Evolutionary conservation across 2,329 filamentous ascomycete species (phyloP).

Genomic region (Fusarium sp.): DNA sequence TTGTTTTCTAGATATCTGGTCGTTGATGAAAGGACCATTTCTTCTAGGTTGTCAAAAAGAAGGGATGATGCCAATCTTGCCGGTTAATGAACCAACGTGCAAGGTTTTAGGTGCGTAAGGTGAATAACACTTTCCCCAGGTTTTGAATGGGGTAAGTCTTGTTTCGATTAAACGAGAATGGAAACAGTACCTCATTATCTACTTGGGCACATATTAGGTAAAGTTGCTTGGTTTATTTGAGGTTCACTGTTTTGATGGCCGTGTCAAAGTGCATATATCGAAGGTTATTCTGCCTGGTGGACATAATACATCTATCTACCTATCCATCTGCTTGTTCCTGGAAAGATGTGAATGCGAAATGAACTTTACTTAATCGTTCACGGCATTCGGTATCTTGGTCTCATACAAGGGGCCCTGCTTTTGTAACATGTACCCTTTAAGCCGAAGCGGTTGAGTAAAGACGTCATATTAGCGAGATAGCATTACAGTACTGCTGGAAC

Average conservation of each 20-base stretch:
- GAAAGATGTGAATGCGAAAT: not conserved
- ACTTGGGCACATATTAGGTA: not conserved
- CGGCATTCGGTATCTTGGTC: constrained; percentile 58
- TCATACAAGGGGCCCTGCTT: constrained; percentile 1
- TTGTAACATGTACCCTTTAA: constrained; percentile 36
- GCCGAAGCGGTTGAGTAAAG: constrained; percentile 35
- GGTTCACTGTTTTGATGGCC: not conserved
- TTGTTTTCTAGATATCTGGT: not conserved
- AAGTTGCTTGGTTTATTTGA: not conserved
- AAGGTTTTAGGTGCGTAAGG: constrained; percentile 14
- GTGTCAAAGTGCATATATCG: not conserved
- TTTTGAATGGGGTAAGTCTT: not conserved
- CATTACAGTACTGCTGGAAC: not conserved
- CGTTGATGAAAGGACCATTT: not conserved
- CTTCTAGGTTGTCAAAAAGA: not conserved
- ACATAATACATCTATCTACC: not conserved
- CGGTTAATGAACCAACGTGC: not conserved
- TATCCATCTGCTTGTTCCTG: not conserved
- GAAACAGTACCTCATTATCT: not conserved
- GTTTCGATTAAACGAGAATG: not conserved
- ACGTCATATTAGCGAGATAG: constrained; percentile 20
- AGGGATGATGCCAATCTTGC: not conserved
- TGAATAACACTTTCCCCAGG: constrained; percentile 19
- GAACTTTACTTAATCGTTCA: not conserved
- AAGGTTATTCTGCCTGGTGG: not conserved